Evolutionary conservation across 345 rosid genomes (phyloP), one percentile per base, ranked within the genome.

Genomic region (Abelmoschus esculentus): DNA sequence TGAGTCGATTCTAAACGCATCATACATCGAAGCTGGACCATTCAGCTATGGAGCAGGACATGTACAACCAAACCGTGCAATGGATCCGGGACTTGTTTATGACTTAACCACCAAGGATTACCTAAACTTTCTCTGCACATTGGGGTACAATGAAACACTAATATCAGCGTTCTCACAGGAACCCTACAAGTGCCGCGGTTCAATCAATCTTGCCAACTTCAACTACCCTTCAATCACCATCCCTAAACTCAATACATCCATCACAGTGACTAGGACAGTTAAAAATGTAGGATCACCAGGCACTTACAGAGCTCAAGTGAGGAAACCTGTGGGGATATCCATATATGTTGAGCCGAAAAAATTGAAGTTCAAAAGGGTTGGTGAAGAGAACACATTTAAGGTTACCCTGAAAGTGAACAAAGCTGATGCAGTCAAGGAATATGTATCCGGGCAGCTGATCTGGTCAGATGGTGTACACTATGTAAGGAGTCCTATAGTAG

Each of bases 191-290:
- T 91, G 96, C 76, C 76, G 93, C 0, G 74, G 72, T 69, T 71
- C 70, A 69, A 56, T 52, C 1, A 80, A 70, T 36, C 82, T 85
- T 61, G 62, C 73, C 47, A 69, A 84, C 80, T 89, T 95, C 81
- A 95, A 95, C 84, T 86, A 91, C 80, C 99, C 99, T 73, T 86
- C 99, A 5, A 88, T 95, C 66, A 78, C 90, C 2, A 72, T 91
- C 63, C 80, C 87, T 26, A 46, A 76, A 46, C 65, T 90, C 22
- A 65, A 72, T 0, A 71, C 72, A 26, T 72, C 80, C 28, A 73
- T 83, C 28, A 81, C 74, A 0, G 70, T 87, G 68, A 80, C 80
- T 10, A 78, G 97, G 50, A 90, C 76, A 0, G 72, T 90, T 31
- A 95, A 81, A 77, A 91, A 87, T 62, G 92, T 89, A n/a, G 97